Percentiles rank a stretch among this genome's conserved stretches.
Evolutionary conservation across 768 basidiomycete species (phyloP).

Genomic region (Gloeopeniophorella convolvens): DNA sequence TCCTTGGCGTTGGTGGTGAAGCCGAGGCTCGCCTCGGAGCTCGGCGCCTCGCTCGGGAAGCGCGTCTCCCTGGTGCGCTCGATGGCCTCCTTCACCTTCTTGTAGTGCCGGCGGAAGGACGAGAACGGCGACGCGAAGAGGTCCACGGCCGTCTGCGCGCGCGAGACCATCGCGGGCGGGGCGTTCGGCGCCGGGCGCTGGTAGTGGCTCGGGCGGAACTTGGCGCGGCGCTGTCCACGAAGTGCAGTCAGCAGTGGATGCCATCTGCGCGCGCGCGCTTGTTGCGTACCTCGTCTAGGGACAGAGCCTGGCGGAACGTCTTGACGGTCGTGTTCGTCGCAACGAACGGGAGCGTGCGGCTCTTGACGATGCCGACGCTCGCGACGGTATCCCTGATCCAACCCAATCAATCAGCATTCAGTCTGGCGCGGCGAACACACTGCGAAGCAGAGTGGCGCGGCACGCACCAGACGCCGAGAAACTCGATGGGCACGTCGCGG

Average conservation of each 20-base stretch:
- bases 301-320: slow-evolving; percentile 67
- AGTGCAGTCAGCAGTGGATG: neutral
- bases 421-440: neutral
- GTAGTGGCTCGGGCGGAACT: slow-evolving; percentile 56
- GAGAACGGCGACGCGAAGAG: neutral
- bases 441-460: slow-evolving; percentile 12
- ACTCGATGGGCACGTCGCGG: slow-evolving; percentile 56
- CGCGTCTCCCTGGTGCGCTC: neutral
- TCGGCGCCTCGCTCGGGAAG: neutral
- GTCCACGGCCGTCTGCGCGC: neutral
- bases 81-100: neutral
- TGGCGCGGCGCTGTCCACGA: slow-evolving; percentile 53
- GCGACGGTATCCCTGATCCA: slow-evolving; percentile 63
- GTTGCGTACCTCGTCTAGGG: slow-evolving; percentile 61
- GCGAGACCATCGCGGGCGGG: neutral
- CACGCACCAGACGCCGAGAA: slow-evolving; percentile 68
- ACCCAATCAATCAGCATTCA: neutral
- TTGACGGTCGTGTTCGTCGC: slow-evolving; percentile 54
- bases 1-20: slow-evolving; percentile 1
- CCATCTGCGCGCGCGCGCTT: neutral
- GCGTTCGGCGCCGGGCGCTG: slow-evolving; percentile 37
- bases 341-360: slow-evolving; percentile 59
- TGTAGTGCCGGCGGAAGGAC: neutral
- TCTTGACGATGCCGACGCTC: slow-evolving; percentile 59
- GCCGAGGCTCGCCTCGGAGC: neutral